These are phyloP conservation scores for Neurospora sp. DNA, from an alignment of 495 filamentous ascomycete species.

Conservation along the genomic window DNA sequence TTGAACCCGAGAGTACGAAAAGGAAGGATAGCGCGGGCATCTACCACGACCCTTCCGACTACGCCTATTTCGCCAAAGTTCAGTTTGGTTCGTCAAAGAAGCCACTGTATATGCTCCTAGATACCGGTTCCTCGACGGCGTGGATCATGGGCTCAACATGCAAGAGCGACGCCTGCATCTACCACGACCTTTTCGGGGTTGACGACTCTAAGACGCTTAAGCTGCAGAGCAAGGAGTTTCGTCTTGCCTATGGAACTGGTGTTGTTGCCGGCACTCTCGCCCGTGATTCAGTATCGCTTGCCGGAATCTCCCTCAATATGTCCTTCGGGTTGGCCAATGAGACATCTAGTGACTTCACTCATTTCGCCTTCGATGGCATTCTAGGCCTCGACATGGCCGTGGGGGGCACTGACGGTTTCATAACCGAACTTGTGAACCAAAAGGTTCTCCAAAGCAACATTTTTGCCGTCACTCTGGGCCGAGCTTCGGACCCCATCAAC, in stretches of 20 bases:
- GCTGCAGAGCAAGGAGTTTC: slow-evolving; percentile 38
- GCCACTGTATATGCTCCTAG: slow-evolving; percentile 62
- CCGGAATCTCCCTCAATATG: slow-evolving; percentile 48
- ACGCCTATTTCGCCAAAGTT: slow-evolving; percentile 65
- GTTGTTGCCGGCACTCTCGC: slow-evolving; percentile 52
- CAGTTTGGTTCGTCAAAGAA: slow-evolving; percentile 54
- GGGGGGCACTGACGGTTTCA: slow-evolving; percentile 46
- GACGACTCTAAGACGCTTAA: slow-evolving; percentile 48
- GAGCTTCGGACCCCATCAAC: slow-evolving; percentile 51
- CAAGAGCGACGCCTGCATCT: slow-evolving; percentile 45
- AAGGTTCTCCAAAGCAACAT: slow-evolving; percentile 52
- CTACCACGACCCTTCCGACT: slow-evolving; percentile 67
- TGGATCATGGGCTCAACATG: slow-evolving; percentile 70
- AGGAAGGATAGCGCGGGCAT: slow-evolving; percentile 50
- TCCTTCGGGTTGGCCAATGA: slow-evolving; percentile 59
- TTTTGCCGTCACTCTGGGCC: slow-evolving; percentile 56
- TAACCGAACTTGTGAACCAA: slow-evolving; percentile 49
- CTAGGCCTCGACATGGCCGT: slow-evolving; percentile 57
- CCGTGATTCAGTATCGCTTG: slow-evolving; percentile 54
- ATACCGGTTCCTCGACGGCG: slow-evolving; percentile 67
- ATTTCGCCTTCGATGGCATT: slow-evolving; percentile 82
- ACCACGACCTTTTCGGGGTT: slow-evolving; percentile 57
- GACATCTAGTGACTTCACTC: slow-evolving; percentile 56
- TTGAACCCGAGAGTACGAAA: slow-evolving; percentile 42
- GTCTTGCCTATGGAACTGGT: slow-evolving; percentile 63